A percentile compares a stretch with the other conserved stretches of the same genome.
These are phyloP conservation scores for Rosa hybrid DNA, from an alignment of 331 rosid genomes.

Conservation along the genomic window DNA sequence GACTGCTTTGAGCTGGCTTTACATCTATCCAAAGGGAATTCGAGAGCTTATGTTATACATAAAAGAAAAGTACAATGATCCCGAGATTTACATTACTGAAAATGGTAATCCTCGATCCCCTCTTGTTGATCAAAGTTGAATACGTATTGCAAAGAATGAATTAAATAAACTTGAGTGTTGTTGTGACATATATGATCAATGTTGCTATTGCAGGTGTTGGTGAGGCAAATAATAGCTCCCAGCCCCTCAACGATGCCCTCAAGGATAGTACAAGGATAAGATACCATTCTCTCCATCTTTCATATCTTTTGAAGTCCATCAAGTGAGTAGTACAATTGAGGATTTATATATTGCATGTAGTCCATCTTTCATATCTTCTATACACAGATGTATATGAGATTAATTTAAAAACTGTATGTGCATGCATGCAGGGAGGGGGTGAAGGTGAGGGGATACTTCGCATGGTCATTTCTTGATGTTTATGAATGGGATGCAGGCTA, in stretches of 20 bases:
- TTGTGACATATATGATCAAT: background rate
- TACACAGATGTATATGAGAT: background rate
- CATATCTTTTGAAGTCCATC: conserved; percentile 49
- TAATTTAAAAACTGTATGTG: background rate
- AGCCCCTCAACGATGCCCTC: conserved; percentile 38
- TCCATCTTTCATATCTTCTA: background rate
- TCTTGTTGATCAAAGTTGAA: background rate
- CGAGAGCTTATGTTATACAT: conserved; percentile 43
- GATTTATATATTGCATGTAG: background rate
- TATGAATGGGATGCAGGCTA: conserved; percentile 49
- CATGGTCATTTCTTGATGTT: conserved; percentile 40
- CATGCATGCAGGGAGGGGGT: conserved; percentile 23
- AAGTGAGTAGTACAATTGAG: conserved; percentile 36
- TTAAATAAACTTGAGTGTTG: background rate
- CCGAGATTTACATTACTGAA: conserved; percentile 57
- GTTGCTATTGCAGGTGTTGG: conserved; percentile 40
- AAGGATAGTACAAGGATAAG: conserved; percentile 52
- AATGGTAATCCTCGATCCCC: background rate
- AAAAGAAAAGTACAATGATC: conserved; percentile 50
- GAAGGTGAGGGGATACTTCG: conserved; percentile 35
- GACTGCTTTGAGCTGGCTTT: conserved; percentile 68
- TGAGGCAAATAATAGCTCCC: conserved; percentile 36
- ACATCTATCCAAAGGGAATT: conserved; percentile 65
- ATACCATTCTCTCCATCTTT: conserved; percentile 51
- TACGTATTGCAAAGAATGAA: background rate